Evolutionary conservation across 441 rosid genomes (phyloP).

Genomic region (Viola pubescens): DNA sequence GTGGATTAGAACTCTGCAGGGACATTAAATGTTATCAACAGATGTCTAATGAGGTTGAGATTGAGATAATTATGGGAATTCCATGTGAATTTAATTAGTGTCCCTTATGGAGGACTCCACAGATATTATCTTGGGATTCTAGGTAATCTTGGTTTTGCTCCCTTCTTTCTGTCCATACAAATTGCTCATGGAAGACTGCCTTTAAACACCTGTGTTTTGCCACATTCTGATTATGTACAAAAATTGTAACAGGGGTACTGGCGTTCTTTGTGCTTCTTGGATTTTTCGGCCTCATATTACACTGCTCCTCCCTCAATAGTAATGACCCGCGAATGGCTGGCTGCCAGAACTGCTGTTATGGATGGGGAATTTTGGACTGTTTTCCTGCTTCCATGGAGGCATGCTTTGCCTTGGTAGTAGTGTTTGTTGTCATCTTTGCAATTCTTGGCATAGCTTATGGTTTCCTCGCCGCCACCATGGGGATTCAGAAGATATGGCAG

Average conservation of each 20-base stretch:
- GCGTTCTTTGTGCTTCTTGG: constrained; percentile 89
- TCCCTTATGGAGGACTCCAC: no score
- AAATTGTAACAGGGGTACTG: constrained; percentile 55
- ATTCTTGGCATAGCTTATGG: constrained; percentile 93
- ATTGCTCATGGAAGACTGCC: no score
- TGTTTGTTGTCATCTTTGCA: constrained; percentile 82
- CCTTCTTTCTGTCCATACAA: no score
- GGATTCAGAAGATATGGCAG: constrained; percentile 94
- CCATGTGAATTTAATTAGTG: no score
- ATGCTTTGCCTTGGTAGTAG: constrained; percentile 73
- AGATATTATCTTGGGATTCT: no score
- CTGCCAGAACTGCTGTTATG: constrained; percentile 95
- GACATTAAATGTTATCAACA: no score
- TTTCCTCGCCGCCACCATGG: constrained; percentile 92
- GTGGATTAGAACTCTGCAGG: no score
- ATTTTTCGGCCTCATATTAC: constrained; percentile 76
- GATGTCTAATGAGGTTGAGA: no score
- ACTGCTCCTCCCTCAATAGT: constrained; percentile 69
- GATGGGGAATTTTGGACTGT: constrained; percentile 93
- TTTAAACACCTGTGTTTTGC: no score
- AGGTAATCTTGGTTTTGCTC: no score
- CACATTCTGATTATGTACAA: not conserved
- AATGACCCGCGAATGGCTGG: constrained; percentile 91
- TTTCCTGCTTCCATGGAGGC: constrained; percentile 98
- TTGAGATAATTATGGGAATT: no score